Evolutionary conservation across 176 grass and related monocot species (phyloP), one percentile per base, ranked within the genome.

Genomic region (Oryza brachyantha): DNA sequence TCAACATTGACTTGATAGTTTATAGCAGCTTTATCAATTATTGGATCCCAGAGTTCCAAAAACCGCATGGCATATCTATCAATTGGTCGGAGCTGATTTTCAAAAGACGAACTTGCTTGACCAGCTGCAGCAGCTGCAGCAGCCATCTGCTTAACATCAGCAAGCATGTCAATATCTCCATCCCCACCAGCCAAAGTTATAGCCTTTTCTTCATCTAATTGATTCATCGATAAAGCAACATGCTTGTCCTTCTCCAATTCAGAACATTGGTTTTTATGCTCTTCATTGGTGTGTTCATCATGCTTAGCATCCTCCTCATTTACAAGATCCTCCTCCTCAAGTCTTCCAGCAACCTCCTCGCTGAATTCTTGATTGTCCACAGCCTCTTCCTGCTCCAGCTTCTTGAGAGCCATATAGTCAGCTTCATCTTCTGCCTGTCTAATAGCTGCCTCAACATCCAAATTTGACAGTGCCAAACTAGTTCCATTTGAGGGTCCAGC

Each of bases 331-430:
- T 94, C 92, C 55, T 94, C 92, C 57, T 94, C 92, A 78, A 68
- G 72, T 81, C 84, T 87, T 32, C 81, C 90, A 72, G 89, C 83
- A 70, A 82, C 79, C 71, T 99, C 96, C 86, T 99, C 96, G 22
- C 83, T 93, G 80, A 99, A 99, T 64, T 99, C 96, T 85, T 99
- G 92, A 81, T 99, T 99, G 63, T 99, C 96, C 72, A 94, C 88
- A 59, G 90, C 96, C 29, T 99, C 92, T 85, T 99, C 96, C 78
- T 99, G 80, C 76, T 99, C 96, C 50, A 99, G 84, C 63, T 84
- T 99, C 84, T 99, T 99, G 59, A 99, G 85, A 66, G 96, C 96
- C 96, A 99, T 99, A 74, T 99, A 99, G 79, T 99, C 96, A 31
- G 88, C 96, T 88, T 99, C 96, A 81, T 99, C 96, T 84, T 99